Conservation (phyloP, 495 filamentous ascomycete species). For the Melanomma pulvis-pyrius region DNA sequence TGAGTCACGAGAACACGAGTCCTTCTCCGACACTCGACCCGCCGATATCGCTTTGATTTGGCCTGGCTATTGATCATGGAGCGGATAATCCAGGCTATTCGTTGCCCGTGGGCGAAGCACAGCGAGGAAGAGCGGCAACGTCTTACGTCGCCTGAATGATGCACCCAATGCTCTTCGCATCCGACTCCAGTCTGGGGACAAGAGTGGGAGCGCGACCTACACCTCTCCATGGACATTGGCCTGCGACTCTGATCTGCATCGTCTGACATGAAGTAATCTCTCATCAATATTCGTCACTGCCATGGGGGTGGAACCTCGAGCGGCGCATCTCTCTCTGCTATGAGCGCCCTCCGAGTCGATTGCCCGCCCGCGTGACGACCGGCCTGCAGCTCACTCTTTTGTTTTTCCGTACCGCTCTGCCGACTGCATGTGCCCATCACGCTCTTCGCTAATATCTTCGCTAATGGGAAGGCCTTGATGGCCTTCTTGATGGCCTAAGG, state of each 20-base stretch:
- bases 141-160: not conserved
- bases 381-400: constrained; percentile 11
- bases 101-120: not conserved
- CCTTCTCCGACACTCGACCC: constrained; percentile 8
- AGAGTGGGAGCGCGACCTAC: constrained; percentile 15
- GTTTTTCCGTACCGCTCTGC: constrained; percentile 5
- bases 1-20: constrained; percentile 38
- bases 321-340: not conserved
- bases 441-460: constrained; percentile 1
- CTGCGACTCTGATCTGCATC: not conserved
- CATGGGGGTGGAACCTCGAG: constrained; percentile 20
- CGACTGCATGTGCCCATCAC: not conserved
- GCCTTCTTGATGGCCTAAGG: not conserved
- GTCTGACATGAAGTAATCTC: constrained; percentile 12
- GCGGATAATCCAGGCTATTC: constrained; percentile 33
- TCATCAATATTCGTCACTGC: constrained; percentile 8
- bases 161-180: constrained; percentile 19
- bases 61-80: constrained; percentile 1
- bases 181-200: not conserved
- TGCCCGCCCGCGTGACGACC: constrained; percentile 18
- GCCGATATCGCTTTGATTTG: constrained; percentile 36
- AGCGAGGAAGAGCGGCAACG: not conserved
- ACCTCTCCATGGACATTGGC: not conserved
- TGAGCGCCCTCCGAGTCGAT: not conserved
- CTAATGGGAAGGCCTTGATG: not conserved